Evolutionary conservation across 306 rosid genomes (phyloP), one percentile per base, ranked within the genome.

Genomic region (Neltuma alba): DNA sequence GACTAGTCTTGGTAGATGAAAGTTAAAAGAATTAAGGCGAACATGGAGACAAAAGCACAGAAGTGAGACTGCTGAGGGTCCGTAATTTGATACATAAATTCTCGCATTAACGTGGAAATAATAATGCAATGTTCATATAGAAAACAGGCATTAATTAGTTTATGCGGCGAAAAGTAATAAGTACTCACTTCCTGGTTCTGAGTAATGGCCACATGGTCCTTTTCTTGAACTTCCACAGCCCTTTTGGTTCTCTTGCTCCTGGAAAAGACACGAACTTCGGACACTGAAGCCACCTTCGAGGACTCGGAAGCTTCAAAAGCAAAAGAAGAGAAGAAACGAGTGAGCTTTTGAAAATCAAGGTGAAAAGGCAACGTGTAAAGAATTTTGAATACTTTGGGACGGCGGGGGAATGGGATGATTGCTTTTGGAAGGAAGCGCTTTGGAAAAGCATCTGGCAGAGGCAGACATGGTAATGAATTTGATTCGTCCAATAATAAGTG

Each of bases 191-290:
- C 84, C 34, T 31, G 79, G 28, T 60, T 50, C 47, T 57, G 72
- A 52, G 84, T 36, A 40, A 81, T 47, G 48, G 70, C 64, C 38
- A 65, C 72, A 31, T 70, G 60, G 30, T 70, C 81, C 23, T 58
- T 20, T 28, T 34, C 82, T 64, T 74, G 68, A 80, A 74, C 57
- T 60, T 76, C 77, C 20, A 50, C 57, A 0, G 76, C 67, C 84
- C 33, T 85, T 83, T 87, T 88, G 77, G 82, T 47, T 86, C 86
- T 94, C 84, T 85, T 91, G 75, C 55, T 92, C 76, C 96, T 85
- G 60, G 48, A 70, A 34, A 86, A 91, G 76, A 94, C 94, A 21
- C 91, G 94, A 83, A 79, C 82, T 88, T 85, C 81, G 33, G 97
- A 71, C 34, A 14, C 84, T 38, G 90, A 82, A 50, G 81, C 87